phyloP scores from a whole-genome alignment of 768 basidiomycete genomes.

The Strobilomyces dryophilus region DNA sequence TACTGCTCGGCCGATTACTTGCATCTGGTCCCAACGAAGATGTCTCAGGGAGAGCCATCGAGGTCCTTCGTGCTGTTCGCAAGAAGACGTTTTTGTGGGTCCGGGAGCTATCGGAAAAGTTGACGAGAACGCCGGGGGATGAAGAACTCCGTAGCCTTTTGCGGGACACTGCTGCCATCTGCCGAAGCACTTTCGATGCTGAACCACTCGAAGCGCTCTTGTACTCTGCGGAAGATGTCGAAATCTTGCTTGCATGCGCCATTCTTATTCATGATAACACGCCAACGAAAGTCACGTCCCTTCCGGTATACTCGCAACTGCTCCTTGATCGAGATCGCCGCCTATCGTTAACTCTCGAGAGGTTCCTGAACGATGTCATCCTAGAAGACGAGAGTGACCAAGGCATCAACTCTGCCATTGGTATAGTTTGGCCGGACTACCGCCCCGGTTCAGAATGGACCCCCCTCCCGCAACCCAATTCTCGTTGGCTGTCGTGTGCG shows the following conservation, averaged over 20 bases:
- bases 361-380: background rate
- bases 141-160: background rate
- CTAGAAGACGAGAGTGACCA: background rate
- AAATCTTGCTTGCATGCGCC: background rate
- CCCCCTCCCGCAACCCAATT: background rate
- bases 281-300: background rate
- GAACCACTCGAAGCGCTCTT: background rate
- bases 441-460: background rate
- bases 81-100: background rate
- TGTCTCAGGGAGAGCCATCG: background rate
- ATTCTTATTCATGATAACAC: background rate
- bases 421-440: background rate
- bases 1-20: background rate
- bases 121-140: background rate
- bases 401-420: background rate
- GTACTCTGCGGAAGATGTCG: background rate
- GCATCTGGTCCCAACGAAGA: background rate
- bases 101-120: background rate
- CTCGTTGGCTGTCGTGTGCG: background rate
- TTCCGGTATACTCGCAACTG: background rate
- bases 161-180: background rate
- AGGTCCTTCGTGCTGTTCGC: background rate
- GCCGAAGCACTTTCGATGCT: background rate
- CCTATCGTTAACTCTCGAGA: background rate
- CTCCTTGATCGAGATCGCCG: background rate